Conservation (phyloP, 805 yeast genomes). For the Nematodospora valgi region DNA sequence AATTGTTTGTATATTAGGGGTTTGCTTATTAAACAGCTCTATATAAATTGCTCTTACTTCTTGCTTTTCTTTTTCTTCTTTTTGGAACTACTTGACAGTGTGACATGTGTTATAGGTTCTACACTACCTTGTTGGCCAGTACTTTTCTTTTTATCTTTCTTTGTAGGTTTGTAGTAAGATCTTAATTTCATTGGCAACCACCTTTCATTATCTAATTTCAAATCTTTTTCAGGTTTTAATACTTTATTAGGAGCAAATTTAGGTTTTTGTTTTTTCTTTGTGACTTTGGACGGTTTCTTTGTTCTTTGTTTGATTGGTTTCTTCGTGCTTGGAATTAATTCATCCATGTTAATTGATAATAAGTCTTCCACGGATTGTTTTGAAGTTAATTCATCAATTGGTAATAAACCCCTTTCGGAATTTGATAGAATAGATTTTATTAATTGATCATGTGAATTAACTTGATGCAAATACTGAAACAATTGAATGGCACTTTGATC, state of each 20-base stretch:
- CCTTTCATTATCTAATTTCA: conserved; percentile 57
- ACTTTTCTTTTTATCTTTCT: conserved; percentile 44
- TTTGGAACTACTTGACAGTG: conserved; percentile 7
- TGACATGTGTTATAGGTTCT: conserved; percentile 11
- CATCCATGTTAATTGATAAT: conserved; percentile 27
- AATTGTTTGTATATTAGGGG: too few relatives aligned
- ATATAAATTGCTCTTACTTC: too few relatives aligned
- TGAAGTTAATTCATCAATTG: conserved; percentile 22
- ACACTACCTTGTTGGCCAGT: conserved; percentile 23
- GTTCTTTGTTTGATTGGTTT: conserved; percentile 5
- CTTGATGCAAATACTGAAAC: conserved; percentile 18
- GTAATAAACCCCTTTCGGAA: conserved; percentile 16
- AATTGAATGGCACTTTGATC: conserved; percentile 14
- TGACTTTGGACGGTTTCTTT: conserved; percentile 12
- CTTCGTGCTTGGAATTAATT: conserved; percentile 17
- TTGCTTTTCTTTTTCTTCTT: conserved; percentile 26
- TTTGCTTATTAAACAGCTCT: too few relatives aligned
- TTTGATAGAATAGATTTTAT: conserved; percentile 19
- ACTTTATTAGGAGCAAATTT: conserved; percentile 27
- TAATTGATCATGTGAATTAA: conserved; percentile 22
- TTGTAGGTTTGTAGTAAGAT: conserved; percentile 75
- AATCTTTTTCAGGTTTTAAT: conserved; percentile 21
- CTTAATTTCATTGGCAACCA: conserved; percentile 91
- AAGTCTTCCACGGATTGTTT: conserved; percentile 27
- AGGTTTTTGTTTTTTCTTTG: conserved; percentile 25